Base-by-base conservation (phyloP, 139 green algal genomes). In the Haematococcus lacustris region DNA sequence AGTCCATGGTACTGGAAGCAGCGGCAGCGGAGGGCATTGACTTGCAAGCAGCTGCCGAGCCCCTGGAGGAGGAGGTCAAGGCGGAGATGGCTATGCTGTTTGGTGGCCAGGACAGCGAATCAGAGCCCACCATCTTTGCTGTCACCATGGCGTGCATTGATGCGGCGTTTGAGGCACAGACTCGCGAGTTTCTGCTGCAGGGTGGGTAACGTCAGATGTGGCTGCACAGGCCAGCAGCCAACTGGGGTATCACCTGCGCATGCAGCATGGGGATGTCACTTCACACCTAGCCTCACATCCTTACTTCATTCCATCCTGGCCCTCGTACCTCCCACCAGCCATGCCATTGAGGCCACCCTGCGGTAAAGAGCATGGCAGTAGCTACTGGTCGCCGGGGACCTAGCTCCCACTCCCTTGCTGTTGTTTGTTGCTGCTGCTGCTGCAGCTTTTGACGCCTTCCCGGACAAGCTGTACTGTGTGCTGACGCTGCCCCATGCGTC, bases 141-240 rank as follows among this genome's bases (percentile, higher is more conserved):
- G 71, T 92, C 30, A 89, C 84, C 23, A 89, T 92, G 87, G 68
- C 89, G 39, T 90, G 87, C 75, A 76, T 91, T 60, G 71, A 84
- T 38, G 57, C 71, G 3, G 75, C 53, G 64, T 87, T 70, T 37
- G 82, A 89, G 65, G 37, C 47, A 2, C 77, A 88, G 43, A 60
- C 77, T 1, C 30, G 38, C 3, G 77, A 81, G 3, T 74, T 89
- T 35, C 59, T 87, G 41, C 23, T 25, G n/a, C 33, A 82, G 73
- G 73, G 70, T 85, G 47, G 43, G 76, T 53, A 26, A 30, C 38
- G 64, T 23, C 61, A 68, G 38, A 37, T 68, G 30, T 41, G n/a
- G 61, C 3, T 68, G 30, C 32, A 25, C 34, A 39, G n/a, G 26
- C 30, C 3, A n/a, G n/a, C n/a, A n/a, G n/a, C n/a, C n/a, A n/a